These are phyloP conservation scores for Suillus weaverae DNA, from an alignment of 768 basidiomycete genomes.

Conservation along the genomic window DNA sequence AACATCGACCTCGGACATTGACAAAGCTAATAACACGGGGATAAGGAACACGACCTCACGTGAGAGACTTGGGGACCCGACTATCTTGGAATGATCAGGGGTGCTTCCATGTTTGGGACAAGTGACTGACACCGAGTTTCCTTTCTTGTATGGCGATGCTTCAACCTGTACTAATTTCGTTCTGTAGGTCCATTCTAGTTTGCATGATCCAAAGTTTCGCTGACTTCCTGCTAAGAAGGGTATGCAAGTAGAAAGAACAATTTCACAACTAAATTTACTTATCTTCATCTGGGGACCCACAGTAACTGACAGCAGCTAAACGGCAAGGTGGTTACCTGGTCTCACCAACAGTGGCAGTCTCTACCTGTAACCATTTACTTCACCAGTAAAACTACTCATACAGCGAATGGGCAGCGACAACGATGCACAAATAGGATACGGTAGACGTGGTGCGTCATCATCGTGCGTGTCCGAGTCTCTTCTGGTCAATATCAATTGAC, in stretches of 20 bases:
- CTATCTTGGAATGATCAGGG: not conserved
- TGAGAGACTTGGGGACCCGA: not conserved
- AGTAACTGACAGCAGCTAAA: not conserved
- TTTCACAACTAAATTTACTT: not conserved
- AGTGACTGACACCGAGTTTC: not conserved
- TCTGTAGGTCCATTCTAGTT: not conserved
- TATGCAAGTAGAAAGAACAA: not conserved
- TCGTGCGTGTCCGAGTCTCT: slow-evolving; percentile 29
- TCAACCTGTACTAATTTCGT: not conserved
- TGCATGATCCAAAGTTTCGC: not conserved
- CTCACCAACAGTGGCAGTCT: not conserved
- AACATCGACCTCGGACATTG: not conserved
- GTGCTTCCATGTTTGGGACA: not conserved
- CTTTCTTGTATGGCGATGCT: not conserved
- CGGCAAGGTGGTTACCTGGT: not conserved
- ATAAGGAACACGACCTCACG: not conserved
- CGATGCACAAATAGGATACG: slow-evolving; percentile 19
- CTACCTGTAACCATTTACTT: not conserved
- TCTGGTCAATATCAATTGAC: not conserved
- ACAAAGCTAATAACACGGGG: not conserved
- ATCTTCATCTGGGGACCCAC: not conserved
- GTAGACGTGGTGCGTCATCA: slow-evolving; percentile 40
- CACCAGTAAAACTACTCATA: not conserved
- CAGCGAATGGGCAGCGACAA: slow-evolving; percentile 25
- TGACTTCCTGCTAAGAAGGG: not conserved